Base-by-base conservation (phyloP, 192 early-diverging fungal species). In the Mortierella antarctica region DNA sequence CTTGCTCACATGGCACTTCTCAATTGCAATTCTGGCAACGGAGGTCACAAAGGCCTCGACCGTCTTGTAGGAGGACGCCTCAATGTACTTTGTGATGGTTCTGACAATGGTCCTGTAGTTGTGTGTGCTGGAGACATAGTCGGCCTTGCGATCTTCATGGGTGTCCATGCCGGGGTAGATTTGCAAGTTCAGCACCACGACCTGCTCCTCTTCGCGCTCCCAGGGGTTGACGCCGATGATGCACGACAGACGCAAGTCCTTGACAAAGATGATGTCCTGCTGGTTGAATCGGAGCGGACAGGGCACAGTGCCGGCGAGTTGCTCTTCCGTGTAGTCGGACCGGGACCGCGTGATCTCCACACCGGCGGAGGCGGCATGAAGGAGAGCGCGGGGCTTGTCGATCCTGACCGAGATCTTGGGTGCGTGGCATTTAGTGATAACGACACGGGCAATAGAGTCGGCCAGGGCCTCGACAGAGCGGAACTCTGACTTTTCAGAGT, bases 181-280 rank as follows among this genome's bases (percentile, higher is more conserved):
- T n/a, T 87, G 86, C 41, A 96, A 77, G 65, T 94, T 94, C 65
- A 99, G 74, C 6, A 96, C 83, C 2, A 97, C 91, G 5, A 91
- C 86, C 74, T 99, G 98, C 74, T 95, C 96, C 83, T 96, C 95
- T 69, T 96, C 92, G 21, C 97, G 87, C 82, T 99, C 98, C 94
- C 96, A 97, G 14, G 95, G 92, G 76, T 98, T 96, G 12, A 99
- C 92, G 23, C 98, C 98, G 54, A 99, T 93, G 46, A 99, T 96
- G 20, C 95, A 91, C 76, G 87, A 92, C 17, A 96, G 83, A 14
- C 83, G 83, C 56, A 99, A 84, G 67, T 91, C 88, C 71, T 93
- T 91, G 67, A 99, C 95, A 78, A 96, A 92, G 46, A 98, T 93
- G 49, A 85, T 81, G 78, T 99, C 98, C 20, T 95, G 77, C 13